A percentile compares a stretch with the other conserved stretches of the same genome.
These are phyloP conservation scores for Centaurea solstitialis DNA, from an alignment of 129 eudicot genomes.

Conservation along the genomic window DNA sequence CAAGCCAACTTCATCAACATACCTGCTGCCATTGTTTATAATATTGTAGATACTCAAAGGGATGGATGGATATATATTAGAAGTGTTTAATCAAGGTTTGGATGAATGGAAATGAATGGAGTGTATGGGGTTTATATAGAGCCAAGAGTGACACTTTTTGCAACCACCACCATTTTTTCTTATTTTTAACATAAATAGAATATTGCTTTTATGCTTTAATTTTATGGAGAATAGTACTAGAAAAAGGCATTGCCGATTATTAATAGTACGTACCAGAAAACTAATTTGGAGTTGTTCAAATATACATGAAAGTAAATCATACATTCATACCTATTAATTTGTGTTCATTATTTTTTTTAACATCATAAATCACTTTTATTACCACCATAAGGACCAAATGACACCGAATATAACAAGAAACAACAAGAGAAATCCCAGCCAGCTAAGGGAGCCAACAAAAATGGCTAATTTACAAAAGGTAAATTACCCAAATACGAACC, in stretches of 20 bases:
- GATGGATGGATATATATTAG: neutral
- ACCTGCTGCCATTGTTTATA: slow-evolving; percentile 20
- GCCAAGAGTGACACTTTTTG: neutral
- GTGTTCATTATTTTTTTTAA: too few species aligned
- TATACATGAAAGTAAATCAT: neutral
- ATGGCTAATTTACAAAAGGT: too few species aligned
- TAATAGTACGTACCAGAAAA: neutral
- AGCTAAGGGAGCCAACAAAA: too few species aligned
- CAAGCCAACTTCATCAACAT: slow-evolving; percentile 35
- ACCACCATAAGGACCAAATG: too few species aligned
- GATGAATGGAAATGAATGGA: slow-evolving; percentile 24
- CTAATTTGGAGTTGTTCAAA: neutral
- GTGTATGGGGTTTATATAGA: slow-evolving; percentile 32
- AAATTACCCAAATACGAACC: too few species aligned
- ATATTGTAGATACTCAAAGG: neutral
- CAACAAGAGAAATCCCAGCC: too few species aligned
- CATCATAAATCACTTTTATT: too few species aligned
- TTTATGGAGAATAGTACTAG: neutral
- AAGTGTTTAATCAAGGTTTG: neutral
- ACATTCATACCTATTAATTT: neutral
- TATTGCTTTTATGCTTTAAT: neutral
- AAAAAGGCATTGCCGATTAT: neutral
- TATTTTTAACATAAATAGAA: neutral
- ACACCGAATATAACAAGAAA: too few species aligned
- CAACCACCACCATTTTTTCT: neutral